phyloP scores from a whole-genome alignment of 2,329 filamentous ascomycete species.

The Ophiosphaerella narmari region DNA sequence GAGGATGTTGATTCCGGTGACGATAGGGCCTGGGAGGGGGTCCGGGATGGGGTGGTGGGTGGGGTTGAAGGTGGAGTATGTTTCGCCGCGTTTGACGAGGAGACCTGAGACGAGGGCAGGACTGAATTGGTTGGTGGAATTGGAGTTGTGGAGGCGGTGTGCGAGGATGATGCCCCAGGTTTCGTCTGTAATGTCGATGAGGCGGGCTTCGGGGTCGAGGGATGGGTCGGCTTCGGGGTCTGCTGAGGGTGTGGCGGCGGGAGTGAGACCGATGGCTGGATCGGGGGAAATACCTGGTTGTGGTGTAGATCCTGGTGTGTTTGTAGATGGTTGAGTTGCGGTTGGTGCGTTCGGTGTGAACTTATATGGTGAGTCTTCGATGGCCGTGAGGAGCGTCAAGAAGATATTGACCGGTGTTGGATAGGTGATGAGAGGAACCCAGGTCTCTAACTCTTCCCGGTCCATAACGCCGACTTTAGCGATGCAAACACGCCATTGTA shows the following conservation, averaged over 20 bases:
- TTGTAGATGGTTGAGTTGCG: conserved; percentile 14
- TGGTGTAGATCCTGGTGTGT: conserved; percentile 39
- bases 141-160: conserved; percentile 56
- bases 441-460: conserved; percentile 62
- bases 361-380: conserved; percentile 67
- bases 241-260: conserved; percentile 68
- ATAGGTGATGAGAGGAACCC: conserved; percentile 42
- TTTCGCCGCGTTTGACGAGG: conserved; percentile 49
- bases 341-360: conserved; percentile 57
- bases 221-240: conserved; percentile 44
- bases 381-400: conserved; percentile 64
- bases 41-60: conserved; percentile 23
- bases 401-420: conserved; percentile 45
- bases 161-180: conserved; percentile 75
- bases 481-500: conserved; percentile 78
- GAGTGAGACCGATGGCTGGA: conserved; percentile 57
- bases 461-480: conserved; percentile 73
- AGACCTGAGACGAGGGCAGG: conserved; percentile 50
- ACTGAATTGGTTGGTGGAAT: conserved; percentile 40
- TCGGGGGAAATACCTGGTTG: conserved; percentile 43
- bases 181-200: conserved; percentile 75
- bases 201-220: conserved; percentile 66
- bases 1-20: conserved; percentile 50
- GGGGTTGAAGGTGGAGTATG: conserved; percentile 13
- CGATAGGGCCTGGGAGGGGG: conserved; percentile 35